Evolutionary conservation across 306 rosid species (phyloP), one percentile per base, ranked within the genome.

Genomic region (Citrullus amarus): DNA sequence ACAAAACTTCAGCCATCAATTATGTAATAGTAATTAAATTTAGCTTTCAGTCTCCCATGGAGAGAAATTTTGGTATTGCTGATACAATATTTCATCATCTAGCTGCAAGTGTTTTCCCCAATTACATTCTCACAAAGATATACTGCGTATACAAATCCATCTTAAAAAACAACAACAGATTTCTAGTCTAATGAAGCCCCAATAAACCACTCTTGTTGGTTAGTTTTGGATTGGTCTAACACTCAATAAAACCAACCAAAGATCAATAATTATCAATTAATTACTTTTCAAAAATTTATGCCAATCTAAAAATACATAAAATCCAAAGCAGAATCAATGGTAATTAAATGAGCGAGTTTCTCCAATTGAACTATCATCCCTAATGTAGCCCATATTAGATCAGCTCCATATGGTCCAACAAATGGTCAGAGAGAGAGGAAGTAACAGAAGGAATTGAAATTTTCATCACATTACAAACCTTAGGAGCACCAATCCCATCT

Each of bases 401-500:
- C 22, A 43, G 76, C 20, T 70, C 36, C 60, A 48, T 28, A 48
- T 70, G 76, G 41, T 30, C 15, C 77, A 28, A 75, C 51, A 75
- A 34, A 20, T 41, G 55, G 48, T 34, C 51, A 55, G 25, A 22
- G 48, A 65, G 30, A 79, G 66, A 51, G 65, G 39, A 53, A 39
- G 25, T 22, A 22, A 22, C 5, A 30, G 28, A 8, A 51, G 55
- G 22, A 25, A 55, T 28, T 44, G 50, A 25, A 61, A 43, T 8
- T 59, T 13, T 25, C 30, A 9, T 25, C 28, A 60, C 28, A 81
- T 44, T 56, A 77, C 80, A 54, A 83, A 92, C 99, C 94, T 91
- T 91, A 78, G 97, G 97, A 41, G 93, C 82, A 82, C 99, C 99
- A 75, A 96, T 96, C 74, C 91, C 98, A 9, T 93, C 99, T 44